Percentiles rank a stretch among this genome's conserved stretches.
Conservation (phyloP, 1,284 basidiomycete genomes). For the Heterobasidion parviporum region DNA sequence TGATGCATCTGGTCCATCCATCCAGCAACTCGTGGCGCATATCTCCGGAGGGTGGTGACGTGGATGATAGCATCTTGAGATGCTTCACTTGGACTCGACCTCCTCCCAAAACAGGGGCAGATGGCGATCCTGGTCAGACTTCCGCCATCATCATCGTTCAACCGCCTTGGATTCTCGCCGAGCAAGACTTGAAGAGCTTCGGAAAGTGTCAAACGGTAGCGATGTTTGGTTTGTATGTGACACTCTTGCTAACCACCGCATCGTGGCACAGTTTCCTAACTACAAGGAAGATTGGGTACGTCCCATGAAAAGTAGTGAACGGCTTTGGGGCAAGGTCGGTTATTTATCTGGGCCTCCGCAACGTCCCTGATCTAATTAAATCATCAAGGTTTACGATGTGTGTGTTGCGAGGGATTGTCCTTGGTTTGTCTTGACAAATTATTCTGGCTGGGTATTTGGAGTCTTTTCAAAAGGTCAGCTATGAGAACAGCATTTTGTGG, state of each 20-base stretch:
- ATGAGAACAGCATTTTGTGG: constrained; percentile 3
- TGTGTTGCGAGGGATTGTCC: constrained; percentile 43
- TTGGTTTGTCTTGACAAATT: constrained; percentile 64
- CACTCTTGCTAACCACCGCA: neutral
- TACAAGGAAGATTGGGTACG: constrained; percentile 5
- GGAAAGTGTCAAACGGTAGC: constrained; percentile 36
- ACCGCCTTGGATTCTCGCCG: constrained; percentile 57
- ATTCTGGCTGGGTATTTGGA: constrained; percentile 65
- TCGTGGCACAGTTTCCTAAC: constrained; percentile 9
- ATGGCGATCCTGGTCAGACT: constrained; percentile 14
- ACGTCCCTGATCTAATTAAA: constrained; percentile 1
- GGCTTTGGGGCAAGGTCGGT: constrained; percentile 56
- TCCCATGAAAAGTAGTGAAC: constrained; percentile 23
- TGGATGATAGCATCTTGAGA: constrained; percentile 35
- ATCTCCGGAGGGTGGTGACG: constrained; percentile 25
- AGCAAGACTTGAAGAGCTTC: constrained; percentile 48
- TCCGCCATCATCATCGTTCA: constrained; percentile 48
- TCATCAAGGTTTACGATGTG: constrained; percentile 53
- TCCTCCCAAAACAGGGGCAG: constrained; percentile 8
- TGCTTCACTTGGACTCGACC: constrained; percentile 40
- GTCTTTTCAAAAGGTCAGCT: constrained; percentile 50
- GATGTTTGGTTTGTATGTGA: constrained; percentile 5
- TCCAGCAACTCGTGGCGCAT: constrained; percentile 35
- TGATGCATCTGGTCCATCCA: constrained; percentile 41
- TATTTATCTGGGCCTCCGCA: neutral